Percentiles rank a stretch among this genome's conserved stretches.
These are phyloP conservation scores for Plasmodiophora brassicae DNA, from an alignment of 208 protist genomes.

Conservation along the genomic window DNA sequence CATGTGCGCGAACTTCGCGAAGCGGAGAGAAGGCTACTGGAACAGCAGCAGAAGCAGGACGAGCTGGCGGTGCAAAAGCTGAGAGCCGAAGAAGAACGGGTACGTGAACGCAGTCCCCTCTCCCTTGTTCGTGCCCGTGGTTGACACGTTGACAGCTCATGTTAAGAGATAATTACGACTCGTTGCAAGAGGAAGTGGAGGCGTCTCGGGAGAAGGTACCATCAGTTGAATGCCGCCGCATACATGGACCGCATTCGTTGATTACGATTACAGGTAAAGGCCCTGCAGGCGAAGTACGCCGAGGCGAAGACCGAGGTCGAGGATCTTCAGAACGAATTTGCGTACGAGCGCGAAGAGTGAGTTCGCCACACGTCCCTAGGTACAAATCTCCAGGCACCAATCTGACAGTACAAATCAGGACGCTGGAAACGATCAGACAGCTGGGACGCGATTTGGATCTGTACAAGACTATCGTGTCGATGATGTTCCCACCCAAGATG, in stretches of 20 bases:
- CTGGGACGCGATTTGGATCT: not conserved
- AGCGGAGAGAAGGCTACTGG: not conserved
- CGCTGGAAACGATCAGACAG: not conserved
- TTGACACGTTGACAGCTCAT: not conserved
- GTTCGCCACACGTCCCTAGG: no score
- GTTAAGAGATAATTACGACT: not conserved
- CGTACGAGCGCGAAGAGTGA: conserved; percentile 49
- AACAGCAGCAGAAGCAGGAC: not conserved
- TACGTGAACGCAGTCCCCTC: not conserved
- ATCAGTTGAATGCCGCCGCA: no score
- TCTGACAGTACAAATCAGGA: no score
- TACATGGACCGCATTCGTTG: no score
- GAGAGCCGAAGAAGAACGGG: conserved; percentile 1
- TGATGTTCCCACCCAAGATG: not conserved
- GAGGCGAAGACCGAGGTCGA: conserved; percentile 52
- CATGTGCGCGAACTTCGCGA: not conserved
- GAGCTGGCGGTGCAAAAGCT: not conserved
- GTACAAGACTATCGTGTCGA: not conserved
- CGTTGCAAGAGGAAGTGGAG: conserved; percentile 8
- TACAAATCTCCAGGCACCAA: no score
- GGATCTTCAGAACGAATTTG: conserved; percentile 56
- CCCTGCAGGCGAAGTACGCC: conserved; percentile 53
- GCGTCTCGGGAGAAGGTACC: not conserved
- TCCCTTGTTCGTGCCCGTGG: not conserved
- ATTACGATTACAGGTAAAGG: no score